These are phyloP conservation scores for Hymenotorrendiella dingleyae DNA, from an alignment of 2,329 filamentous ascomycete genomes.

Conservation along the genomic window DNA sequence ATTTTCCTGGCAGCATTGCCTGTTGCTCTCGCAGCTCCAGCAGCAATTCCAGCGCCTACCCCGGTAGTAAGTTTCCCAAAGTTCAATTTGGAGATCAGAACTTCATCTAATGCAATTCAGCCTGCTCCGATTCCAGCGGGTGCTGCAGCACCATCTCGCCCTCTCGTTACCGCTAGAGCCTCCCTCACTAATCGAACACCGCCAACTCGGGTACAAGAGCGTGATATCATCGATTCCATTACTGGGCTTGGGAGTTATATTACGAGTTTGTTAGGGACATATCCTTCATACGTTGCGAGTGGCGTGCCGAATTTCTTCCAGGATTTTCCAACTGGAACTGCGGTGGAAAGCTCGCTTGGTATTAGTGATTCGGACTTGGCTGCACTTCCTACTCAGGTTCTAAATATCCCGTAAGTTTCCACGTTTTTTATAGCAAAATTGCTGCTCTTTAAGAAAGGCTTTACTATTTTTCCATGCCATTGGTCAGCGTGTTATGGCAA, in stretches of 20 bases:
- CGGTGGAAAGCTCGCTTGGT: conserved; percentile 56
- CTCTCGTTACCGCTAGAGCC: conserved; percentile 43
- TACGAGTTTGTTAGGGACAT: conserved; percentile 45
- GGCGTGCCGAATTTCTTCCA: conserved; percentile 65
- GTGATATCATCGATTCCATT: conserved; percentile 41
- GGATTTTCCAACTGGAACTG: conserved; percentile 55
- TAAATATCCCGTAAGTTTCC: conserved; percentile 60
- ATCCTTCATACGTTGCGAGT: conserved; percentile 55
- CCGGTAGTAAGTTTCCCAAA: too few relatives aligned
- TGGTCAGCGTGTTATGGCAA: too few relatives aligned
- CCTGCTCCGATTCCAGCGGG: conserved; percentile 22
- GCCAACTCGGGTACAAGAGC: conserved; percentile 36
- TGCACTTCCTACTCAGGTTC: conserved; percentile 60
- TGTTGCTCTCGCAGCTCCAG: conserved; percentile 21
- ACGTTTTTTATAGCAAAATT: too few relatives aligned
- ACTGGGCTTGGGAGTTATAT: conserved; percentile 45
- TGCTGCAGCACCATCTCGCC: conserved; percentile 30
- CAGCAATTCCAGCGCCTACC: conserved; percentile 20
- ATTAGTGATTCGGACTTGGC: conserved; percentile 52
- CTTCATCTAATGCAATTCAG: too few relatives aligned
- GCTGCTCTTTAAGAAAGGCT: neutral
- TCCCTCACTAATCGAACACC: conserved; percentile 32
- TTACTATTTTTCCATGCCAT: too few relatives aligned
- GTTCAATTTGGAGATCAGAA: too few relatives aligned
- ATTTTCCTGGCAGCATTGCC: conserved; percentile 19